phyloP scores from a whole-genome alignment of 192 early-diverging fungal genomes.

The Jimgerdemannia lactiflua region DNA sequence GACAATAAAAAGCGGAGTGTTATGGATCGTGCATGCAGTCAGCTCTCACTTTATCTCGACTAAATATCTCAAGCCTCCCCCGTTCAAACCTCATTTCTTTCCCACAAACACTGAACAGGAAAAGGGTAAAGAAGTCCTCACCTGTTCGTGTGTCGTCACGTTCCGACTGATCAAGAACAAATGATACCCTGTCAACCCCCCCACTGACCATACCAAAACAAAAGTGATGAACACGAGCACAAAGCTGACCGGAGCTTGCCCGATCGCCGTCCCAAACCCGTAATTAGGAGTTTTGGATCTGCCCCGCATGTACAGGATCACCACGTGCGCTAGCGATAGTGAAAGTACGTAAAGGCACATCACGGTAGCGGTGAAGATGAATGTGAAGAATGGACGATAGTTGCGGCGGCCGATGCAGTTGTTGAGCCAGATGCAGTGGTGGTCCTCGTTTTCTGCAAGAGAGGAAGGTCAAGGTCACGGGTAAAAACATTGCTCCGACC shows the following conservation, averaged over 20 bases:
- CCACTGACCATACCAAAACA: slow-evolving; percentile 62
- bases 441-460: slow-evolving; percentile 68
- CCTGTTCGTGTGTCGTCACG: slow-evolving; percentile 90
- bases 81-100: too few relatives aligned
- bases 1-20: not conserved
- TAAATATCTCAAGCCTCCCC: too few relatives aligned
- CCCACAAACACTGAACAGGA: not conserved
- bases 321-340: slow-evolving; percentile 59
- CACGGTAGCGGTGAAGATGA: slow-evolving; percentile 59
- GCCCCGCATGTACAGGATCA: slow-evolving; percentile 30
- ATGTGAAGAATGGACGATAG: slow-evolving; percentile 81
- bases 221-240: slow-evolving; percentile 63
- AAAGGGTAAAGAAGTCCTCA: slow-evolving; percentile 24
- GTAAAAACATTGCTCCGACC: not conserved
- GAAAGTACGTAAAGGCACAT: slow-evolving; percentile 59
- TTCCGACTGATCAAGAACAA: slow-evolving; percentile 65
- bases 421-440: slow-evolving; percentile 94
- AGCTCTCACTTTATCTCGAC: too few relatives aligned
- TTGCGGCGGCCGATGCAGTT: slow-evolving; percentile 89
- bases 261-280: slow-evolving; percentile 5
- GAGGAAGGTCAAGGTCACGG: not conserved
- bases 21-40: not conserved
- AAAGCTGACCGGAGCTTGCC: slow-evolving; percentile 33
- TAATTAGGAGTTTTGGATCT: slow-evolving; percentile 1
- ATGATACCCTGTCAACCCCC: slow-evolving; percentile 77